Evolutionary conservation across 2,329 filamentous ascomycete genomes (phyloP), one percentile per base, ranked within the genome.

Genomic region (Fusarium phyllophilum): DNA sequence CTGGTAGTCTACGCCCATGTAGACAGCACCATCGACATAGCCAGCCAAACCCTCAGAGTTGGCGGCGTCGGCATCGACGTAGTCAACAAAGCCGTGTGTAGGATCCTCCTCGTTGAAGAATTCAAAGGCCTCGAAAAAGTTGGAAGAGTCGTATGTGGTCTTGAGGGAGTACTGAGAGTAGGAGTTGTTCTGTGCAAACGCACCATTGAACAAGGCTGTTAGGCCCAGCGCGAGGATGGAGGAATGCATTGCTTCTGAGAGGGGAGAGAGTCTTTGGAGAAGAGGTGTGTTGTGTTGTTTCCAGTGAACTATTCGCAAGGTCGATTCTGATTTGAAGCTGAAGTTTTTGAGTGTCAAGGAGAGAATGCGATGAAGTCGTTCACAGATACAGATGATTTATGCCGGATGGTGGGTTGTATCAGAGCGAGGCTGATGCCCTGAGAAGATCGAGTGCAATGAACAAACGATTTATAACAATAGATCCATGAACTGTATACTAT

Each of bases 41-140:
- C 87, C 88, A 70, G 91, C 90, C 14, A 95, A 85, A 22, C 87
- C 86, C 42, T 83, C 80, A n/a, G 80, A 78, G 67, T 88, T 87
- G 62, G 93, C 93, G 4, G 86, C 88, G n/a, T 80, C 66, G 57
- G 87, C 85, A 73, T 89, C 84, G 61, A 91, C 87, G 77, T 95
- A 96, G 68, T 89, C 83, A 75, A 96, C 94, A 77, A 91, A 94
- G 38, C 94, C 94, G 71, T 91, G 77, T 5, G 94, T 96, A 1
- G 94, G 94, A 78, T 96, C 94, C 1, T 82, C 67, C 8, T 80
- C 82, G 59, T 80, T 84, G 81, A 87, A 91, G 82, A 91, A 91
- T 65, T 85, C 83, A 77, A 90, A 90, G 58, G 83, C 81, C 26
- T 84, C 74, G 80, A 90, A 90, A 81, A 90, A 90, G 83, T 90